Base-by-base conservation (phyloP, 192 early-diverging fungal genomes). In the Coemansia sp. region DNA sequence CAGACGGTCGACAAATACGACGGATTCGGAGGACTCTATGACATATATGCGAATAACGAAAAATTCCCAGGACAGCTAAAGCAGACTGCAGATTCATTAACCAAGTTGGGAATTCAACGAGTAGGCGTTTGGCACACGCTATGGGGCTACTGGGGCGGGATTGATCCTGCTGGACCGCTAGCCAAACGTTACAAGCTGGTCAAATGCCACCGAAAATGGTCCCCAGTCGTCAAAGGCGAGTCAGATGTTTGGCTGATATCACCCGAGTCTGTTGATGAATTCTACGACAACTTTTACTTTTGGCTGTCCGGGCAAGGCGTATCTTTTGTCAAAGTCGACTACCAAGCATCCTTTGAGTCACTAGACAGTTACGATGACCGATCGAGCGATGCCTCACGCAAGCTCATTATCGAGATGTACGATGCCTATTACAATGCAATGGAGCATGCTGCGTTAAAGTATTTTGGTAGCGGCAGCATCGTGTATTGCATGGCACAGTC, bases 121-220 rank as follows among this genome's bases (percentile, higher is more conserved):
- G 78, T 86, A 37, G 85, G 85, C 31, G 77, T 84, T 19, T 86
- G 84, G 85, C 82, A 85, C 57, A 64, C 82, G 15, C 62, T 86
- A 4, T 85, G 84, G 85, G 82, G 85, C 9, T 86, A 85, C 49
- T 86, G 85, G 84, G 65, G 78, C 60, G 85, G 85, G 1, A 65
- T 86, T 22, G 67, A 85, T 28, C 67, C 60, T 14, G n/a, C 28
- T 0, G 72, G 75, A 3, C 63, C 58, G 20, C 44, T 69, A 28
- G 55, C 64, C n/a, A 19, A 59, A 20, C 52, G 40, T 8, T 76
- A 75, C 44, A 38, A 25, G 23, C 56, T 79, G 2, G 67, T 77
- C 21, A 49, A 38, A 20, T 48, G 74, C n/a, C 70, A 53, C 23
- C 58, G 71, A 21, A 14, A 48, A 20, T 57, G 40, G 36, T 64